Evolutionary conservation across 805 yeast genomes (phyloP).

Genomic region (Saccharomycopsis synnaedendra): DNA sequence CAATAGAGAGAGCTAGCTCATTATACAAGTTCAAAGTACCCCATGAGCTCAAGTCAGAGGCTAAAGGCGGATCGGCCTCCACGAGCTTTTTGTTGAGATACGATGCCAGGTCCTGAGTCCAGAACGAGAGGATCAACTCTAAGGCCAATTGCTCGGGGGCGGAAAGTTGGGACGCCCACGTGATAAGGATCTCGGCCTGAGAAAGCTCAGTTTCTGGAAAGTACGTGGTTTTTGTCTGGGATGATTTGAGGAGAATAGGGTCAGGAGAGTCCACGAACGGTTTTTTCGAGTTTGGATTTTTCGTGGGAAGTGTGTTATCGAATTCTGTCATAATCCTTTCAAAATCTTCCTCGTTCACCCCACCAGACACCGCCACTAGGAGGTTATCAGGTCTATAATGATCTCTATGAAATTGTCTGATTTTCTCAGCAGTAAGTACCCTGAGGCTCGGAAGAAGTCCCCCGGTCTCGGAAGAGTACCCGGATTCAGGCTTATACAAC

Average conservation of each 20-base stretch:
- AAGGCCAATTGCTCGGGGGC: conserved; percentile 51
- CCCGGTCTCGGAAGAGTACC: conserved; percentile 90
- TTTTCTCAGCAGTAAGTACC: conserved; percentile 57
- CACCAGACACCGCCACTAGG: conserved; percentile 76
- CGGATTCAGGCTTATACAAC: conserved; percentile 45
- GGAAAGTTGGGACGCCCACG: conserved; percentile 57
- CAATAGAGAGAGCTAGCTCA: conserved; percentile 40
- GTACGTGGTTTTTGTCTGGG: conserved; percentile 39
- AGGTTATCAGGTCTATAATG: conserved; percentile 77
- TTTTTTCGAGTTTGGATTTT: conserved; percentile 32
- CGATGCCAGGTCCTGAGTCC: conserved; percentile 70
- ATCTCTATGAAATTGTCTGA: conserved; percentile 59
- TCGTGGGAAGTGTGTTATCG: conserved; percentile 43
- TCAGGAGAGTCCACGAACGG: conserved; percentile 65
- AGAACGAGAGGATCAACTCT: conserved; percentile 58
- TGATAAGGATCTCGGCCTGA: conserved; percentile 59
- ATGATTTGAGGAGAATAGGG: conserved; percentile 20
- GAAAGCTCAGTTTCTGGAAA: conserved; percentile 89
- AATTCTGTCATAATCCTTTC: conserved; percentile 40
- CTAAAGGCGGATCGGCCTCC: conserved; percentile 73
- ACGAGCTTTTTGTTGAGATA: conserved; percentile 60
- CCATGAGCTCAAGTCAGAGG: conserved; percentile 56
- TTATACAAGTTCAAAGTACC: conserved; percentile 66
- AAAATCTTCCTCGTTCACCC: conserved; percentile 66
- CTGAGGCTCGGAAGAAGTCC: conserved; percentile 76